Base-by-base conservation (phyloP, 179 eudicot species). In the Spergularia azorica region DNA sequence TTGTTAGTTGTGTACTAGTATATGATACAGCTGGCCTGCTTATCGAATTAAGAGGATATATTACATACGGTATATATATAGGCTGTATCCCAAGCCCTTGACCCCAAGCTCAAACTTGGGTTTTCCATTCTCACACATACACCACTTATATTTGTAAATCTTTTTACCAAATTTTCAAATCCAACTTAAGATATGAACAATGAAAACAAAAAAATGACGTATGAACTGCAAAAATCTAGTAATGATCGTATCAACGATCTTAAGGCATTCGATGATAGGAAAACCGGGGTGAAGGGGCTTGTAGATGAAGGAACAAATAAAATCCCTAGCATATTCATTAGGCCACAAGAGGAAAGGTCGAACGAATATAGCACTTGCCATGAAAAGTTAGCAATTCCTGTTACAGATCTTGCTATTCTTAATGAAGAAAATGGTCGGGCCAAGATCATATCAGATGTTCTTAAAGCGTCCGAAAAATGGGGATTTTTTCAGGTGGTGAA, bases 381-480 rank as follows among this genome's bases (percentile, higher is more conserved):
- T 5, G 62, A 58, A 13, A 58, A 58, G 8, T 63, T 63, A 18
- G 14, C 38, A 0, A 14, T 63, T n/a, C 67, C 67, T 20, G 36
- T 63, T 10, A 63, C 5, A n/a, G 67, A 63, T 17, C 67, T 63
- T 20, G 67, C 12, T 6, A 3, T 7, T 20, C 9, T 14, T 17
- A 20, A 63, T n/a, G 18, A 7, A 20, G 7, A 6, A 9, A 32
- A 32, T 12, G 57, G 4, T 3, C 16, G 56, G 56, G 15, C 21
- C 21, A 50, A 69, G 67, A 68, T 76, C 48, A 26, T 83, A 11
- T 18, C 63, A 39, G 60, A 76, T 63, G 61, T 83, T 2, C 65
- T 26, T 66, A 70, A 52, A 2, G 86, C 83, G 15, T 83, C 75
- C 59, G 76, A 75, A 11, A 60, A 52, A 46, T 50, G 54, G 54